A percentile compares a stretch with the other conserved stretches of the same genome.
These are phyloP conservation scores for Lonicera japonica DNA, from an alignment of 129 eudicot species.

Conservation along the genomic window DNA sequence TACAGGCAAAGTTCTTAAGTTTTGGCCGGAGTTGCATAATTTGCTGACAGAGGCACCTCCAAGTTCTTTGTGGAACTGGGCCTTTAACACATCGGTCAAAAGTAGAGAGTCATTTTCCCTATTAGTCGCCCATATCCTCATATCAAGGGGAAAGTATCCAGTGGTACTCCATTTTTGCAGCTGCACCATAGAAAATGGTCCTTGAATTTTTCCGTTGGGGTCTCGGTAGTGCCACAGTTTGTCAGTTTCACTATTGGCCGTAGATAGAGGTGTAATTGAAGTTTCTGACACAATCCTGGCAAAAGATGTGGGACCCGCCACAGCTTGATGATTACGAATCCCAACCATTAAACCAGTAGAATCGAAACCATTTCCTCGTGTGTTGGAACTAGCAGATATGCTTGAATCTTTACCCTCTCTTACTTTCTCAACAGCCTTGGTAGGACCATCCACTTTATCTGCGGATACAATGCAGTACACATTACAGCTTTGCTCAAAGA, in stretches of 20 bases:
- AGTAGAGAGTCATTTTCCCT: conserved; percentile 62
- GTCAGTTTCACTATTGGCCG: conserved; percentile 35
- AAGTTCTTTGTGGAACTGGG: conserved; percentile 30
- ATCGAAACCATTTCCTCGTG: conserved; percentile 8
- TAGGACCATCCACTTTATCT: conserved; percentile 37
- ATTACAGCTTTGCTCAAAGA: conserved; percentile 26
- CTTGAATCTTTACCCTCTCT: conserved; percentile 28
- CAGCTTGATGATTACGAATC: conserved; percentile 31
- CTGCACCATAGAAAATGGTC: conserved; percentile 84
- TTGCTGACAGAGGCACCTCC: conserved; percentile 16
- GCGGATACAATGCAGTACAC: conserved; percentile 16
- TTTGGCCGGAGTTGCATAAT: conserved; percentile 24
- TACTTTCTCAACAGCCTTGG: conserved; percentile 19
- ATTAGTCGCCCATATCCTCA: conserved; percentile 73
- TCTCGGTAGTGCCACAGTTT: conserved; percentile 92
- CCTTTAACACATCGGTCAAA: conserved; percentile 56
- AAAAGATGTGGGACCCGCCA: conserved; percentile 17
- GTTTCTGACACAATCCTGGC: conserved; percentile 37
- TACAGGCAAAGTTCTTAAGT: conserved; percentile 25
- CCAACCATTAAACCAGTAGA: conserved; percentile 19
- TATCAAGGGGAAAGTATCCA: conserved; percentile 76
- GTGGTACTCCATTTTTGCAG: conserved; percentile 72
- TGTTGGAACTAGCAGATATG: conserved; percentile 26
- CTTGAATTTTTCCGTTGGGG: conserved; percentile 82
- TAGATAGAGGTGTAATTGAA: conserved; percentile 29